Evolutionary conservation across 2,329 filamentous ascomycete genomes (phyloP).

Genomic region (Drechslerella stenobrocha): DNA sequence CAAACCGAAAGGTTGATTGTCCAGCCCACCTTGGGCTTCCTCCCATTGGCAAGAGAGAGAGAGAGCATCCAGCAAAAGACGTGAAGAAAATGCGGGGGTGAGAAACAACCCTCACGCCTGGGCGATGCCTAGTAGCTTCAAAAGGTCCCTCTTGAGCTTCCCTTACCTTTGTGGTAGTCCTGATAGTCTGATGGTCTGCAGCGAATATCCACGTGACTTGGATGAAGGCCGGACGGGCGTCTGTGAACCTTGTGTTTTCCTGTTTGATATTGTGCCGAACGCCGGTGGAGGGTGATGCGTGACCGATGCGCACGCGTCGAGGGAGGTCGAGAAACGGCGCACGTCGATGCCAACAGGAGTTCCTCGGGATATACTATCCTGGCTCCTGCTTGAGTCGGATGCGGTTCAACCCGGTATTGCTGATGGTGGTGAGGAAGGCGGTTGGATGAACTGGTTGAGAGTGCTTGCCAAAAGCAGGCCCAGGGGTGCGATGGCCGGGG

Average conservation of each 20-base stretch:
- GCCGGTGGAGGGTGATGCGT: neutral
- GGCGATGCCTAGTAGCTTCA: no score
- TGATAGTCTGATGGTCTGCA: neutral
- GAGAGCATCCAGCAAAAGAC: neutral
- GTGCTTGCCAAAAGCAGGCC: slow-evolving; percentile 13
- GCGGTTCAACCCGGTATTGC: slow-evolving; percentile 2
- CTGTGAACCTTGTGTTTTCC: neutral
- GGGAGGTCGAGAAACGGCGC: neutral
- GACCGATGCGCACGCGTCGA: neutral
- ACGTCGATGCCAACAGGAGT: neutral
- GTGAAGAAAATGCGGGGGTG: neutral
- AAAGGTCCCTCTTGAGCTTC: no score
- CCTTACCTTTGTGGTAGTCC: neutral
- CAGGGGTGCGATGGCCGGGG: slow-evolving; percentile 6
- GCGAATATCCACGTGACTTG: neutral
- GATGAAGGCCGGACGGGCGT: neutral
- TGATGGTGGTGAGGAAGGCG: slow-evolving; percentile 22
- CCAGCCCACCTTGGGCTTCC: neutral
- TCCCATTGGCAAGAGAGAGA: no score
- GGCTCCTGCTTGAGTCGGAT: neutral
- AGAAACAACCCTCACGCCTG: no score
- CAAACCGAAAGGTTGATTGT: slow-evolving; percentile 2
- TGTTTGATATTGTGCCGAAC: slow-evolving; percentile 1
- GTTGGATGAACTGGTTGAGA: slow-evolving; percentile 33
- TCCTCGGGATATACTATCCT: neutral